These are phyloP conservation scores for Cornus suecica DNA, from an alignment of 148 eudicot genomes.

Conservation along the genomic window DNA sequence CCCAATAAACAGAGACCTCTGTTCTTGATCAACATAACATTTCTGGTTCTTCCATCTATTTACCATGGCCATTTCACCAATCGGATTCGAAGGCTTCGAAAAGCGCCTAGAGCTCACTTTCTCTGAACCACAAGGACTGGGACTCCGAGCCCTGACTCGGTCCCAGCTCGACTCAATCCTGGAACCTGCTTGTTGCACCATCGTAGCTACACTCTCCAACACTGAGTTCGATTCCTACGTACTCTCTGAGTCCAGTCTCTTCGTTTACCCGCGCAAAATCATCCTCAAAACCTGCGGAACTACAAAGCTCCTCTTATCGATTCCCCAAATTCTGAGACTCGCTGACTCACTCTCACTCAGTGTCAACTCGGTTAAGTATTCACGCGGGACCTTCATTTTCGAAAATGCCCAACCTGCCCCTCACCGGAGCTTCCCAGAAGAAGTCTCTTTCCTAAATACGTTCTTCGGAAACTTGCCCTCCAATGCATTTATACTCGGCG, in stretches of 20 bases:
- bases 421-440: slow-evolving; percentile 61
- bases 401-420: slow-evolving; percentile 52
- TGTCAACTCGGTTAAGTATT: slow-evolving; percentile 48
- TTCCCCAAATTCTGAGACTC: slow-evolving; percentile 47
- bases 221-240: slow-evolving; percentile 61
- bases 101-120: slow-evolving; percentile 51
- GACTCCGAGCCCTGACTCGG: slow-evolving; percentile 41
- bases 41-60: not conserved
- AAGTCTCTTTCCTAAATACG: slow-evolving; percentile 39
- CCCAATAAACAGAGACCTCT: not conserved
- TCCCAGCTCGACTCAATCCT: slow-evolving; percentile 42
- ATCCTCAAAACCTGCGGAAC: slow-evolving; percentile 68
- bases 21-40: too few species aligned
- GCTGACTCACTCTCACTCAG: slow-evolving; percentile 40
- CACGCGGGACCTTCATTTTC: slow-evolving; percentile 60
- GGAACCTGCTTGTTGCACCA: slow-evolving; percentile 51
- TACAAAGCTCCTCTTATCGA: slow-evolving; percentile 47
- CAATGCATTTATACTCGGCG: slow-evolving; percentile 44
- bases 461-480: slow-evolving; percentile 30
- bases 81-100: slow-evolving; percentile 61
- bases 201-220: slow-evolving; percentile 47
- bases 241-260: slow-evolving; percentile 63
- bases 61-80: slow-evolving; percentile 32
- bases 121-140: slow-evolving; percentile 28
- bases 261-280: slow-evolving; percentile 47